Conservation (phyloP, 148 eudicot genomes). For the Rhododendron ferrugineum region DNA sequence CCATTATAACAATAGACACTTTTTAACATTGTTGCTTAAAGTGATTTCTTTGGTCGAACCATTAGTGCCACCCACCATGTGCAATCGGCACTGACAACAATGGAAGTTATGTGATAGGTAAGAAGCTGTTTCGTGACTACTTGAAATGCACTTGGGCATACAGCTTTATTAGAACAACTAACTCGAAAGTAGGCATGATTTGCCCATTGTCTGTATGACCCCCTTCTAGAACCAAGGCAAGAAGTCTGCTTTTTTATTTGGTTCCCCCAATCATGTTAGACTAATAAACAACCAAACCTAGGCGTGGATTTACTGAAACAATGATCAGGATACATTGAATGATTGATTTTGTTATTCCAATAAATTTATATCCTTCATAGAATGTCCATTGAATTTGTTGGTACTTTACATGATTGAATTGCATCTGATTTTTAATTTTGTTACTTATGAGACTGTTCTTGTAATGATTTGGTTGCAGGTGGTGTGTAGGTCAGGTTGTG, state of each 20-base stretch:
- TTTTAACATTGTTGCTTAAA: not conserved
- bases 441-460: not conserved
- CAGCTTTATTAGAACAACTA: not conserved
- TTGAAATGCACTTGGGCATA: not conserved
- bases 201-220: not conserved
- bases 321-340: not conserved
- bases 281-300: not conserved
- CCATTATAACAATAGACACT: not conserved
- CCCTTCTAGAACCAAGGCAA: not conserved
- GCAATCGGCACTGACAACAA: not conserved
- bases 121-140: not conserved
- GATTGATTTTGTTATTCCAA: not conserved
- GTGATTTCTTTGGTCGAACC: not conserved
- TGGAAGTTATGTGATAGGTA: not conserved
- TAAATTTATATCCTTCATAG: not conserved
- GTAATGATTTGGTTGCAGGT: not conserved
- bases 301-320: not conserved
- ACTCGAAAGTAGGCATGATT: not conserved
- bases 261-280: not conserved
- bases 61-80: not conserved
- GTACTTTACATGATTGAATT: not conserved
- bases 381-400: not conserved
- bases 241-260: not conserved
- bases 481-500: slow-evolving; percentile 2
- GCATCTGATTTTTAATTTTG: not conserved